Percentiles rank a stretch among this genome's conserved stretches.
phyloP scores from a whole-genome alignment of 306 rosid species.

The cucumber (Cucumis sativus) region DNA sequence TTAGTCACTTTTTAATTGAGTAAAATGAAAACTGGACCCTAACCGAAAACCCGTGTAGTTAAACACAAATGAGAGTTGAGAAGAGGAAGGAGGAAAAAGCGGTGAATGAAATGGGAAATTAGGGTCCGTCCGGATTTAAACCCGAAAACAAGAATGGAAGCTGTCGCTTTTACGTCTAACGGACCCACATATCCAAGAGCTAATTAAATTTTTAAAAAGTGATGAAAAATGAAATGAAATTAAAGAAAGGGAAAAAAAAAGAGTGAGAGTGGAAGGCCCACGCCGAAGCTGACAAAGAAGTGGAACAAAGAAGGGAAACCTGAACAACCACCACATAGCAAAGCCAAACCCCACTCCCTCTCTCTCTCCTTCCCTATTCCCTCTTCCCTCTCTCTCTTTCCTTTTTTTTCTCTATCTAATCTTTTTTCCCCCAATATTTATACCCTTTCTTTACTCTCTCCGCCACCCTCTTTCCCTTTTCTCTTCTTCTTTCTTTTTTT shows the following conservation, averaged over 20 bases:
- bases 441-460: conserved; percentile 12
- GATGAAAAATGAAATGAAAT: neutral
- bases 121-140: conserved; percentile 1
- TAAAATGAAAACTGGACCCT: neutral
- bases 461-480: conserved; percentile 14
- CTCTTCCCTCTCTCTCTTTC: neutral
- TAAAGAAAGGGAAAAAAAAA: neutral
- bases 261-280: neutral
- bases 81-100: neutral
- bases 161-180: neutral
- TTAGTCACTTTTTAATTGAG: no score
- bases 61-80: no score
- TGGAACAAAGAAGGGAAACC: conserved; percentile 12
- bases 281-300: conserved; percentile 8
- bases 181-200: conserved; percentile 5
- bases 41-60: neutral
- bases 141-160: neutral
- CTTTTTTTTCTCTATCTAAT: neutral
- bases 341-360: neutral
- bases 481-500: neutral
- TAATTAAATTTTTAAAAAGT: neutral
- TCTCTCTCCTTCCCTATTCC: neutral
- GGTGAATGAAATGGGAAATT: neutral
- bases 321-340: conserved; percentile 6
- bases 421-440: neutral